phyloP scores from a whole-genome alignment of 1,139 yeast genomes.

The Protomyces inouyei region DNA sequence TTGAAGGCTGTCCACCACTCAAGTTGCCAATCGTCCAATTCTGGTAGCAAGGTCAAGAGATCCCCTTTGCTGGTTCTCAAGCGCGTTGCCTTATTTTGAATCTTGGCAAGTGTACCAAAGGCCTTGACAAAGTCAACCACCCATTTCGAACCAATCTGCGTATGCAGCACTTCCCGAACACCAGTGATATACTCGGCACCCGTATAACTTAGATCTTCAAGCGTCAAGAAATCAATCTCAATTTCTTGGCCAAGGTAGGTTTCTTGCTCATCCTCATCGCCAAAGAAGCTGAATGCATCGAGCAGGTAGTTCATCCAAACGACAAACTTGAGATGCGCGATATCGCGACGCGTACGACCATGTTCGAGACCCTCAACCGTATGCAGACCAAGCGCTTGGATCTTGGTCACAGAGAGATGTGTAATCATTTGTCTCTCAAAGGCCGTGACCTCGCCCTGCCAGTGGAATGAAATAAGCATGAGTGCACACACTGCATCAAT shows the following conservation, averaged over 20 bases:
- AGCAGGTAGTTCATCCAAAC: conserved; percentile 19
- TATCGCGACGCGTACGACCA: conserved; percentile 6
- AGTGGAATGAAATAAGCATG: conserved; percentile 5
- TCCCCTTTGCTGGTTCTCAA: not conserved
- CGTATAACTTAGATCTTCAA: conserved; percentile 3
- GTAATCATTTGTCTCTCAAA: conserved; percentile 6
- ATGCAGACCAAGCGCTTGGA: conserved; percentile 6
- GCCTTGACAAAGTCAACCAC: conserved; percentile 2
- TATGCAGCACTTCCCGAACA: not conserved
- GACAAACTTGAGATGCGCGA: conserved; percentile 3
- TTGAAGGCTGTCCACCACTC: not conserved
- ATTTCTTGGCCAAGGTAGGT: conserved; percentile 11
- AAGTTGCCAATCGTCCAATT: not conserved
- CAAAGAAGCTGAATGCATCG: conserved; percentile 8
- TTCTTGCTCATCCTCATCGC: not conserved
- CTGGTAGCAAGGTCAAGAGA: not conserved
- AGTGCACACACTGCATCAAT: conserved; percentile 8
- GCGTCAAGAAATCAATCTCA: not conserved
- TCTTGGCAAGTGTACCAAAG: conserved; percentile 7
- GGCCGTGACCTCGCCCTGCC: conserved; percentile 11
- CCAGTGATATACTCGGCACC: conserved; percentile 5
- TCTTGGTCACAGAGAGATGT: not conserved
- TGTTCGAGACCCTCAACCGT: not conserved
- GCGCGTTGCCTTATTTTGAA: conserved; percentile 7
- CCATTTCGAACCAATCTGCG: not conserved